Conservation (phyloP, 2,329 filamentous ascomycete species). For the Orbilia blumenaviensis region DNA sequence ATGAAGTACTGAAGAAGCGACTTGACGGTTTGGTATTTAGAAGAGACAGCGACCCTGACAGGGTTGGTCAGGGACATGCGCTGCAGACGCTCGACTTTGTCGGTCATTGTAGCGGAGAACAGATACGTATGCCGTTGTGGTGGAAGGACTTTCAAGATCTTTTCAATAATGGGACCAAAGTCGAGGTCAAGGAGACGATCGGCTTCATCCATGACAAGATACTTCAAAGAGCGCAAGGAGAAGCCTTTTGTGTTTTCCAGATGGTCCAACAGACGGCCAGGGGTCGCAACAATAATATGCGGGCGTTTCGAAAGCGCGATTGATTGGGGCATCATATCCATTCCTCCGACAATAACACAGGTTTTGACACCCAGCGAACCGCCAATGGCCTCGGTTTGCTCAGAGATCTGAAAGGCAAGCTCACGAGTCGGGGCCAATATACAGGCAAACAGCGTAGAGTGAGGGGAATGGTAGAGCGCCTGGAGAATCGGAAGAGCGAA, state of each 20-base stretch:
- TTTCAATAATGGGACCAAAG: slow-evolving; percentile 90
- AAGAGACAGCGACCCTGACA: slow-evolving; percentile 80
- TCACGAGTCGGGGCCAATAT: slow-evolving; percentile 93
- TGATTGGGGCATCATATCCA: slow-evolving; percentile 92
- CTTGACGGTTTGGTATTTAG: slow-evolving; percentile 89
- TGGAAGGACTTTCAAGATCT: slow-evolving; percentile 85
- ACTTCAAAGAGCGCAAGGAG: slow-evolving; percentile 80
- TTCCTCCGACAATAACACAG: slow-evolving; percentile 86
- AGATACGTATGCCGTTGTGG: slow-evolving; percentile 81
- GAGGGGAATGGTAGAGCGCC: slow-evolving; percentile 74
- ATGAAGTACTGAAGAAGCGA: slow-evolving; percentile 86
- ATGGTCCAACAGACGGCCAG: slow-evolving; percentile 87
- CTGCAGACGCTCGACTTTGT: slow-evolving; percentile 91
- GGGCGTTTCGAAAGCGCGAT: slow-evolving; percentile 96
- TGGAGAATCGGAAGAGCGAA: slow-evolving; percentile 94
- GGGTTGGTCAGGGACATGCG: slow-evolving; percentile 87
- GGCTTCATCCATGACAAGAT: slow-evolving; percentile 94
- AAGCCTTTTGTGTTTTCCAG: slow-evolving; percentile 98
- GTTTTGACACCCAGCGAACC: slow-evolving; percentile 86
- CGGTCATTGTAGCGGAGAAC: slow-evolving; percentile 93
- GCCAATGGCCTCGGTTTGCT: slow-evolving; percentile 86
- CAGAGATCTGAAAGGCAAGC: slow-evolving; percentile 87
- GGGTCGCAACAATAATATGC: slow-evolving; percentile 91
- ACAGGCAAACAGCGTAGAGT: slow-evolving; percentile 84
- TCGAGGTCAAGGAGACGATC: slow-evolving; percentile 92